Base-by-base conservation (phyloP, 2,329 filamentous ascomycete genomes). In the Botrytis fragariae region DNA sequence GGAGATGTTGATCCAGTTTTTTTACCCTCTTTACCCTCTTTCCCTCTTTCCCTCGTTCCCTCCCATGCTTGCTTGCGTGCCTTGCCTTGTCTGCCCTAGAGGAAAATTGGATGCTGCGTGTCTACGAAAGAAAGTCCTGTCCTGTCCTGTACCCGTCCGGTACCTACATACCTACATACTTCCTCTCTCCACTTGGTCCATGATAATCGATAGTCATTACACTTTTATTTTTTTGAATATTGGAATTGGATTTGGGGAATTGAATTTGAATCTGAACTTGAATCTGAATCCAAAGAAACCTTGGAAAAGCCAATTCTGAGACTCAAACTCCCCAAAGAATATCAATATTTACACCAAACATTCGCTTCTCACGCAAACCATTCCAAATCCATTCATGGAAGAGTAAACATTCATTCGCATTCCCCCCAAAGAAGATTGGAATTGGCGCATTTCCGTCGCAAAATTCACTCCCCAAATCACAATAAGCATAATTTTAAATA, bases 381-480 rank as follows among this genome's bases (percentile, higher is more conserved):
- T n/a, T n/a, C 54, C 54, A 63, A 22, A 16, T 45, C 63, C 67
- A 42, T 59, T 39, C 61, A 72, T 72, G 70, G 61, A 51, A 72
- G 39, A 39, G 37, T 69, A 70, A 69, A 69, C 63, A 51, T 57
- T 18, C 60, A 16, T 32, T 57, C 64, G 64, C 70, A 72, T 72
- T 67, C 45, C 70, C 25, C 48, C 48, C 48, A 14, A 65, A 61
- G 25, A 54, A 54, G 48, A 22, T 54, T 63, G 51, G 35, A 44
- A 54, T 51, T 67, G 62, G 65, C 71, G 71, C 71, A 69, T 60
- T 62, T 69, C 69, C 29, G 74, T 72, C 77, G 74, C 75, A 78
- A 57, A 73, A 9, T 32, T 76, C 72, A 69, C 73, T 64, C 68
- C 71, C 25, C 25, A 54, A n/a, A 63, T 68, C 68, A 9, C 51